These are phyloP conservation scores for Auricularia sp. DNA, from an alignment of 768 basidiomycete species.

Conservation along the genomic window DNA sequence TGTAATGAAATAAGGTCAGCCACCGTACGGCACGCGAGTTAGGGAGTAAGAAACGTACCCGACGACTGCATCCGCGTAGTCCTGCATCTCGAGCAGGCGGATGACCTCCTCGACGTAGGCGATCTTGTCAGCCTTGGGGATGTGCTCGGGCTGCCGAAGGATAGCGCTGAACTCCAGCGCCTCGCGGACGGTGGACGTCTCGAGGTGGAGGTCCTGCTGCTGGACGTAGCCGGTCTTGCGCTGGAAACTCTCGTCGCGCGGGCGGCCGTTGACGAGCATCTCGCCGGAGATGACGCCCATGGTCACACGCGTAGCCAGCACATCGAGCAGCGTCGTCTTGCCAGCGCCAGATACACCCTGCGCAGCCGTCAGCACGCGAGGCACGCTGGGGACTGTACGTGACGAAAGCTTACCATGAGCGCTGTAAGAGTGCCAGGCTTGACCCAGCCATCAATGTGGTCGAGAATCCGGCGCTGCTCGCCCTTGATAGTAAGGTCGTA, in stretches of 20 bases:
- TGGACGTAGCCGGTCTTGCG: constrained; percentile 32
- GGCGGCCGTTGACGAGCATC: constrained; percentile 28
- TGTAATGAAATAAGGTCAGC: background rate
- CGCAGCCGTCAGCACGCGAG: constrained; percentile 9
- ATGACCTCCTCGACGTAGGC: constrained; percentile 39
- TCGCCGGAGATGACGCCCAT: constrained; percentile 30
- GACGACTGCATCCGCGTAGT: constrained; percentile 35
- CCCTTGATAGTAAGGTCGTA: constrained; percentile 28
- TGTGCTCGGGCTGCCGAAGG: constrained; percentile 33
- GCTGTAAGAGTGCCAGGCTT: constrained; percentile 56
- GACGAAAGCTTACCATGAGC: constrained; percentile 48
- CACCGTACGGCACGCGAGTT: constrained; percentile 5
- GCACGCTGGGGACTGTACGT: constrained; percentile 18
- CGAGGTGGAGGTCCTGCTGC: constrained; percentile 39
- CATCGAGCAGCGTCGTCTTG: constrained; percentile 15
- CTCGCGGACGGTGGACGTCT: constrained; percentile 42
- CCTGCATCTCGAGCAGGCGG: constrained; percentile 37
- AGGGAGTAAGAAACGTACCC: constrained; percentile 17
- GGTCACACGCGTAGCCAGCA: constrained; percentile 30
- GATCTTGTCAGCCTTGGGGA: constrained; percentile 33
- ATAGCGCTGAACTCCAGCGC: constrained; percentile 37
- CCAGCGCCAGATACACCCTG: constrained; percentile 1
- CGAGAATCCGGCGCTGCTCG: constrained; percentile 23
- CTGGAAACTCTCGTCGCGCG: constrained; percentile 19
- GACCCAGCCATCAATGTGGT: constrained; percentile 40